A percentile compares a stretch with the other conserved stretches of the same genome.
Conservation (phyloP, 1,284 basidiomycete genomes). For the Ceratobasidium sp. region DNA sequence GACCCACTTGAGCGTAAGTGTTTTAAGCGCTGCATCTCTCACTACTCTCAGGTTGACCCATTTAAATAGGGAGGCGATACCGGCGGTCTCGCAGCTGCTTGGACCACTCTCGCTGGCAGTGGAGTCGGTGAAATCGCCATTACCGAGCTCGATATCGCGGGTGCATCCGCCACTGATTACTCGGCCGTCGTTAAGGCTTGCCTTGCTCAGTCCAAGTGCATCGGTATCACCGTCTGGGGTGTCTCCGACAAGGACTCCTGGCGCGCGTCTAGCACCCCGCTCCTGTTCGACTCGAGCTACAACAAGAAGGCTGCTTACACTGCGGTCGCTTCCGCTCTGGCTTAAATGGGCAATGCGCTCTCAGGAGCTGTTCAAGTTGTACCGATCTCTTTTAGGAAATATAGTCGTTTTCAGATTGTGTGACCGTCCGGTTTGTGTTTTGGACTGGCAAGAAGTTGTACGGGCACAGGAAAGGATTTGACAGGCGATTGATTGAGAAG, state of each 20-base stretch:
- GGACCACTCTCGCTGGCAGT: constrained; percentile 60
- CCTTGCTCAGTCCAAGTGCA: constrained; percentile 10
- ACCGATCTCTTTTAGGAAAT: too few relatives aligned
- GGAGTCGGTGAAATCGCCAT: constrained; percentile 69
- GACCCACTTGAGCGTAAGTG: constrained; percentile 47
- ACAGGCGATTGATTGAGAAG: too few relatives aligned
- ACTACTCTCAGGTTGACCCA: constrained; percentile 58
- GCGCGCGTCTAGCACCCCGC: constrained; percentile 31
- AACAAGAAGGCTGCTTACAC: constrained; percentile 23
- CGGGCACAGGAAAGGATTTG: too few relatives aligned
- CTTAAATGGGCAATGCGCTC: too few relatives aligned
- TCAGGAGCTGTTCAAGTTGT: too few relatives aligned
- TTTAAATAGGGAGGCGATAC: constrained; percentile 62
- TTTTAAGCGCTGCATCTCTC: constrained; percentile 59
- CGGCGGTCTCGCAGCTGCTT: constrained; percentile 49
- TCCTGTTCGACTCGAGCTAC: constrained; percentile 43
- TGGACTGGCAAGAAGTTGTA: too few relatives aligned
- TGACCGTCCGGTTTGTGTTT: too few relatives aligned
- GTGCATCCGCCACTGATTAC: constrained; percentile 21
- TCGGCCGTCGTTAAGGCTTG: constrained; percentile 17
- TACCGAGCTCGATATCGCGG: constrained; percentile 71
- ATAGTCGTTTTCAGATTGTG: too few relatives aligned
- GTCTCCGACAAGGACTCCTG: constrained; percentile 26
- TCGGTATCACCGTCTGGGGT: constrained; percentile 39
- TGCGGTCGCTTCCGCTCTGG: too few relatives aligned